A percentile compares a stretch with the other conserved stretches of the same genome.
Evolutionary conservation across 805 yeast genomes (phyloP).

Genomic region (Pichia cabralensis): DNA sequence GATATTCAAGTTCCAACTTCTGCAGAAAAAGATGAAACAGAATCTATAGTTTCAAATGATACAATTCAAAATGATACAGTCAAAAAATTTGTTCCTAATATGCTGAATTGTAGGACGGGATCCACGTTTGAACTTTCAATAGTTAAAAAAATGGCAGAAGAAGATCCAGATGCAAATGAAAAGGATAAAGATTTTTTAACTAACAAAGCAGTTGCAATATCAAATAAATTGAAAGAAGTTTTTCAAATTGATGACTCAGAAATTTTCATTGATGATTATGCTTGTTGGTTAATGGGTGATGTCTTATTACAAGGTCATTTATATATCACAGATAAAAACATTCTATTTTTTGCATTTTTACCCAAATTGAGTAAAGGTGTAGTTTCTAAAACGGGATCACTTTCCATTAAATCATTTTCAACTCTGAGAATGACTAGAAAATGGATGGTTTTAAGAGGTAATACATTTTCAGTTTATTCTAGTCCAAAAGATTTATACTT

Average conservation of each 20-base stretch:
- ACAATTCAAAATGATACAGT: too few relatives aligned
- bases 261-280: constrained; percentile 47
- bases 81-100: too few relatives aligned
- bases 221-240: constrained; percentile 26
- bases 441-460: constrained; percentile 74
- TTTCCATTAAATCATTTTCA: constrained; percentile 33
- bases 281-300: constrained; percentile 75
- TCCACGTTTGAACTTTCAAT: constrained; percentile 27
- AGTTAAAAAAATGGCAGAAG: constrained; percentile 22
- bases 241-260: constrained; percentile 47
- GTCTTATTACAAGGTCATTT: constrained; percentile 82
- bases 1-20: too few relatives aligned
- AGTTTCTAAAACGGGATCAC: constrained; percentile 38
- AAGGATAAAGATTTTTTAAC: constrained; percentile 3
- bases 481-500: constrained; percentile 76
- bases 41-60: not conserved
- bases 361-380: constrained; percentile 42
- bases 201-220: constrained; percentile 28
- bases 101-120: too few relatives aligned
- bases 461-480: constrained; percentile 57
- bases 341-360: constrained; percentile 70
- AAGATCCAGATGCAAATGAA: constrained; percentile 5
- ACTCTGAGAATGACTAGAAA: constrained; percentile 38
- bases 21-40: not conserved
- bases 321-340: constrained; percentile 52